Base-by-base conservation (phyloP, 352 stramenopile species). In the Paralagenidium karlingii region DNA sequence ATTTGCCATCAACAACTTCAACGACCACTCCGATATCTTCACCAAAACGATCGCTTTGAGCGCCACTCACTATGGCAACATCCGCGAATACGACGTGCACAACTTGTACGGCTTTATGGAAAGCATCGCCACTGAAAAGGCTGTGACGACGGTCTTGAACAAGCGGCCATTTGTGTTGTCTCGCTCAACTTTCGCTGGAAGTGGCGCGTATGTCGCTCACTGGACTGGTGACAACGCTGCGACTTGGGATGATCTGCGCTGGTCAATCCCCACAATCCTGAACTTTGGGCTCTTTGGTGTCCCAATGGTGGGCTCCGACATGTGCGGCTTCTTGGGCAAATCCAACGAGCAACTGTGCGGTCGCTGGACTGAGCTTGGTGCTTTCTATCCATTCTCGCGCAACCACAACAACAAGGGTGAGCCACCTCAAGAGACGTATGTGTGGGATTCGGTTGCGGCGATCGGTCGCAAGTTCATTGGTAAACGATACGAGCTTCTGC, bases 91-190 rank as follows among this genome's bases (percentile, higher is more conserved):
- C 55, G 71, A 92, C 54, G 37, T 74, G 6, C 78, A 92, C 58
- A 86, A 81, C 43, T 32, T 92, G 31, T 89, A 89, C 49, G 78
- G 78, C 20, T 63, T 82, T 26, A 74, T 70, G 2, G 75, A 92
- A 31, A 54, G 68, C 6, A 81, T 82, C 31, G 64, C 68, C 7
- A 89, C 75, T 11, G 70, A 66, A 29, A 26, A 34, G 2, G 55
- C 68, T 5, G 52, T 79, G 40, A 68, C 80, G 43, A 46, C 55
- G 5, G 43, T 89, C 33, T 26, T 50, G 1, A 49, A 53, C 38
- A 83, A 84, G 55, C 47, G 75, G 8, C 63, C 69, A 15, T 85
- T 92, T 29, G 55, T 87, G 29, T 59, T 91, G 24, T 80, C 68
- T 5, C 50, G 73, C 19, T 86, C 73, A 12, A 82, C 68, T 5